A percentile compares a stretch with the other conserved stretches of the same genome.
These are phyloP conservation scores for Moniliella sp. DNA, from an alignment of 1,284 basidiomycete species.

Conservation along the genomic window DNA sequence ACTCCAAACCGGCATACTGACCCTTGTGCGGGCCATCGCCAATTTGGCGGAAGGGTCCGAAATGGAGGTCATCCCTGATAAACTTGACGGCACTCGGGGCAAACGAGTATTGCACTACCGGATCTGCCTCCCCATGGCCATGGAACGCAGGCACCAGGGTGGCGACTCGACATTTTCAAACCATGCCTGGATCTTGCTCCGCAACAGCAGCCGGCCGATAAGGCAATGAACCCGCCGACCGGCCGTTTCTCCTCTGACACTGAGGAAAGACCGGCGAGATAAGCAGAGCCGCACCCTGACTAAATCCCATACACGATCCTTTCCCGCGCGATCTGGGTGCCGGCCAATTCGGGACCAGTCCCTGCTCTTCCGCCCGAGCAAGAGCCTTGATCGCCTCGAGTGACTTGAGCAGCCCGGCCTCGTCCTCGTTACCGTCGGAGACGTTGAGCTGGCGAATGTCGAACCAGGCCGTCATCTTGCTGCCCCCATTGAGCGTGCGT, in stretches of 20 bases:
- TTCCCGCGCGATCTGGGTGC: slow-evolving; percentile 12
- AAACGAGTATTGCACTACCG: slow-evolving; percentile 20
- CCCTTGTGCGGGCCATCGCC: not conserved
- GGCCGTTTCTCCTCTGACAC: slow-evolving; percentile 3
- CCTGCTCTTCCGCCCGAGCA: slow-evolving; percentile 18
- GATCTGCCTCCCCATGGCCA: slow-evolving; percentile 25
- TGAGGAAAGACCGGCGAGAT: slow-evolving; percentile 17
- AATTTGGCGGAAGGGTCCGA: slow-evolving; percentile 5
- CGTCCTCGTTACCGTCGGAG: too few species aligned
- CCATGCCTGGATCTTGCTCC: slow-evolving; percentile 13
- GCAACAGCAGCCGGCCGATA: slow-evolving; percentile 26
- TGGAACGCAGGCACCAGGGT: slow-evolving; percentile 21
- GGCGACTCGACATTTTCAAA: too few species aligned
- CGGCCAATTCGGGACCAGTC: slow-evolving; percentile 8
- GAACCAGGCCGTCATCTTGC: slow-evolving; percentile 29
- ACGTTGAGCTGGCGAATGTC: too few species aligned
- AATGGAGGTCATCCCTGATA: slow-evolving; percentile 8
- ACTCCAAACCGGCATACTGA: slow-evolving; percentile 6
- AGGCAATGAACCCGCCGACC: slow-evolving; percentile 23
- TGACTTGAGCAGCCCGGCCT: slow-evolving; percentile 21
- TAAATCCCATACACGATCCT: slow-evolving; percentile 12
- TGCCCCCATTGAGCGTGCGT: slow-evolving; percentile 30
- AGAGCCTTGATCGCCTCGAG: slow-evolving; percentile 16
- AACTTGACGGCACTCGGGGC: slow-evolving; percentile 13
- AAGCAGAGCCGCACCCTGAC: slow-evolving; percentile 25